phyloP scores from a whole-genome alignment of 2,329 filamentous ascomycete species.

The Colletotrichum sp. region DNA sequence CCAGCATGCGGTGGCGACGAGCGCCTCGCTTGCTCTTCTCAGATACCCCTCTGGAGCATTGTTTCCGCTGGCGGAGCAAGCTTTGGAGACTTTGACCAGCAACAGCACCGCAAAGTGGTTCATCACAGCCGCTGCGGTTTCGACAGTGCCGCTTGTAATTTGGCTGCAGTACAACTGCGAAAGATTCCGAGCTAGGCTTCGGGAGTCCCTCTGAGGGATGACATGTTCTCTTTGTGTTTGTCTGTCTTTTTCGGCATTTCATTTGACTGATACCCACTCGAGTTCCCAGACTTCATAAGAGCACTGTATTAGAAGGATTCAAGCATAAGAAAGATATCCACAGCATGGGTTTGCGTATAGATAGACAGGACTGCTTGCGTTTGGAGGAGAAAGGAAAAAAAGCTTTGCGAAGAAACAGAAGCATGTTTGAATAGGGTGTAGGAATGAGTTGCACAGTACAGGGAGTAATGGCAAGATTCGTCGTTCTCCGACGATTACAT shows the following conservation, averaged over 20 bases:
- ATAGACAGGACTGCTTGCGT: neutral
- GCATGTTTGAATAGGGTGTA: neutral
- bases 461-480: neutral
- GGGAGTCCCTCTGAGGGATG: neutral
- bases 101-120: conserved; percentile 6
- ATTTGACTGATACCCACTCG: neutral
- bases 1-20: neutral
- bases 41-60: conserved; percentile 4
- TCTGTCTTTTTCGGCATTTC: neutral
- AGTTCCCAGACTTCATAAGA: neutral
- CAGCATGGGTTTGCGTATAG: neutral
- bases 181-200: neutral
- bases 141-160: neutral
- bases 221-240: neutral
- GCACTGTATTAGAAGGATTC: neutral
- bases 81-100: neutral
- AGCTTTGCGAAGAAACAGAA: neutral
- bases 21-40: neutral
- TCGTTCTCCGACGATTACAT: neutral
- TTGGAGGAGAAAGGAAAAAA: neutral
- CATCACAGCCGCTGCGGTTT: neutral
- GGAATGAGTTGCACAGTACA: neutral
- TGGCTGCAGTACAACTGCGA: conserved; percentile 7
- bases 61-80: neutral
- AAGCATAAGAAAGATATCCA: neutral